Evolutionary conservation across 2,329 filamentous ascomycete genomes (phyloP).

Genomic region (Cadophora sp.): DNA sequence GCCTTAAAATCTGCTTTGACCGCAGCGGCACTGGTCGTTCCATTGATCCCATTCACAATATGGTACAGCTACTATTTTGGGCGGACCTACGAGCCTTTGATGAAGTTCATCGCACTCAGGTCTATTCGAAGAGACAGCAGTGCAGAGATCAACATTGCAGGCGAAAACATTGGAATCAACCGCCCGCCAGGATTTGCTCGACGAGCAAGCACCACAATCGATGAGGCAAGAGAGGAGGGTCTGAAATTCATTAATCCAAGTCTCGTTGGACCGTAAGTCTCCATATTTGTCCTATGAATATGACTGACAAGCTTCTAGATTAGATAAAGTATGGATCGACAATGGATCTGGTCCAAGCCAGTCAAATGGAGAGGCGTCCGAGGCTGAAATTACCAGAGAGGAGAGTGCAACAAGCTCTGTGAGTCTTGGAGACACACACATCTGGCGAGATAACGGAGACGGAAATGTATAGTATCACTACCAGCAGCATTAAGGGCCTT

Average conservation of each 20-base stretch:
- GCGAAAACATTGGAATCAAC: conserved; percentile 45
- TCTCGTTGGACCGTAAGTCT: conserved; percentile 67
- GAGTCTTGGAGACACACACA: conserved; percentile 57
- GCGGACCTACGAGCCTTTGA: conserved; percentile 84
- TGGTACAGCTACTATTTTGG: conserved; percentile 90
- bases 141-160: conserved; percentile 51
- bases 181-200: conserved; percentile 36
- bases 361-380: conserved; percentile 24
- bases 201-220: conserved; percentile 63
- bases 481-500: conserved; percentile 27
- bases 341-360: conserved; percentile 22
- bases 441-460: conserved; percentile 52
- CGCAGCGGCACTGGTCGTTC: conserved; percentile 74
- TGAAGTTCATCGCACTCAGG: conserved; percentile 88
- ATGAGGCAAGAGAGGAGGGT: conserved; percentile 75
- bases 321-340: conserved; percentile 73
- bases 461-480: conserved; percentile 40
- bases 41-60: conserved; percentile 78
- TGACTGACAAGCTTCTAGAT: conserved; percentile 48
- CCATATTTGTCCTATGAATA: neutral
- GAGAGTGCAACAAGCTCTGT: conserved; percentile 52
- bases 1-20: conserved; percentile 76
- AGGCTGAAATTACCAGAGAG: conserved; percentile 34
- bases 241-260: conserved; percentile 79
- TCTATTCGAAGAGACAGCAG: conserved; percentile 76